Percentiles rank a stretch among this genome's conserved stretches.
phyloP scores from a whole-genome alignment of 306 rosid species.

The Oemleria cerasiformis region DNA sequence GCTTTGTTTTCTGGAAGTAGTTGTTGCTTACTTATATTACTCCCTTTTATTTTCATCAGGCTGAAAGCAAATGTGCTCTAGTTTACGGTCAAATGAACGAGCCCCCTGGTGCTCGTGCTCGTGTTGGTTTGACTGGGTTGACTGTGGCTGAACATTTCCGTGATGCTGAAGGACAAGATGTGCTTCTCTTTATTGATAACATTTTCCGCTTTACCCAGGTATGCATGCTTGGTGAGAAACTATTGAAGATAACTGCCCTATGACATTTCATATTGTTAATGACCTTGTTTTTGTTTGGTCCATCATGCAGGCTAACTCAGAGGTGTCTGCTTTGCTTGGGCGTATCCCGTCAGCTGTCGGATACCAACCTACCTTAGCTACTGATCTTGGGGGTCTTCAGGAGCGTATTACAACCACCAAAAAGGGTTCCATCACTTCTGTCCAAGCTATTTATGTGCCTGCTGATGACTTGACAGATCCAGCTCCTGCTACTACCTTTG shows the following conservation, averaged over 20 bases:
- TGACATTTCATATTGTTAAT: not conserved
- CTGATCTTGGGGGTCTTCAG: slow-evolving; percentile 98
- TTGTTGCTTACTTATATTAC: not conserved
- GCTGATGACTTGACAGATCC: slow-evolving; percentile 99
- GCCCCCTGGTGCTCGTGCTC: slow-evolving; percentile 99
- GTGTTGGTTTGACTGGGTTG: slow-evolving; percentile 95
- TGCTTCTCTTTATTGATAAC: slow-evolving; percentile 97
- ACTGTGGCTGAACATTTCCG: slow-evolving; percentile 99
- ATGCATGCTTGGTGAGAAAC: slow-evolving; percentile 17
- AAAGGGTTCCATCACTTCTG: slow-evolving; percentile 98
- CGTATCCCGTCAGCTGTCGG: slow-evolving; percentile 99
- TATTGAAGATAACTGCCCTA: not conserved
- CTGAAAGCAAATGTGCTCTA: slow-evolving; percentile 96
- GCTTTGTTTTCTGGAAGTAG: not conserved
- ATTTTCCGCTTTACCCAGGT: slow-evolving; percentile 99
- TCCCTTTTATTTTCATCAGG: slow-evolving; percentile 37
- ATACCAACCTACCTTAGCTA: slow-evolving; percentile 95
- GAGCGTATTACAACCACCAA: slow-evolving; percentile 98
- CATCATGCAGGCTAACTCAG: slow-evolving; percentile 85
- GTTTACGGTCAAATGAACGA: slow-evolving; percentile 99
- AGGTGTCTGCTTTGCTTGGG: slow-evolving; percentile 99
- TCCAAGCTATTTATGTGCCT: slow-evolving; percentile 98
- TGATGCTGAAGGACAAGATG: slow-evolving; percentile 99
- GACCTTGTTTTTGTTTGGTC: not conserved
- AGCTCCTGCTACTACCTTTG: slow-evolving; percentile 98